Base-by-base conservation (phyloP, 441 rosid genomes). In the Capsella rubella region DNA sequence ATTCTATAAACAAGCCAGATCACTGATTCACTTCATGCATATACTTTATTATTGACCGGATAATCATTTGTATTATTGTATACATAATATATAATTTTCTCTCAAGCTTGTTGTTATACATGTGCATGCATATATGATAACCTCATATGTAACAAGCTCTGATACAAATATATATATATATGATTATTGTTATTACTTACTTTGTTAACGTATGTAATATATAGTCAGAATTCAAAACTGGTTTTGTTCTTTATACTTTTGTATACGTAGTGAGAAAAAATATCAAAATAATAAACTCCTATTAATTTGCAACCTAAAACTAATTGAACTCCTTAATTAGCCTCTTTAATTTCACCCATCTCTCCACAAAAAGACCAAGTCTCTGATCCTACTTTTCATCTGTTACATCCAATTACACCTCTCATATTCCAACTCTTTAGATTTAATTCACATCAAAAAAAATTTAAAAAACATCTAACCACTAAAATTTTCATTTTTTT, bases 371-470 rank as follows among this genome's bases (percentile, higher is more conserved):
- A 29, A 11, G 10, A 18, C 58, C 10, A 21, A 71, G 9, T 53
- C 55, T 47, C 55, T 47, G 2, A 47, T 73, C 72, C 59, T 55
- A 73, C 40, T 64, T 63, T 73, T 45, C 35, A 46, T 73, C 49
- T 21, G 1, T 47, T 64, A 34, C 42, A 55, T 47, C 66, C 34
- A 27, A 21, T 65, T 13, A 54, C 16, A 56, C 3, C 16, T 45
- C 68, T 6, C 4, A 13, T 50, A 25, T 45, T 39, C 52, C 2
- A 64, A 34, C 1, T 27, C 42, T 0, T 27, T 37, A 4, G 15
- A 43, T 63, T 32, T 34, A 53, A 54, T 72, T 42, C 45, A 16
- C 18, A 0, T 16, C 18, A 16, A 16, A 16, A 16, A 16, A 16
- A 16, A 0, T 16, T 16, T 16, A 16, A 16, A 16, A 18, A 18